Evolutionary conservation across 169 alveolate species (phyloP), one percentile per base, ranked within the genome.

Genomic region (Cryptosporidium tyzzeri): DNA sequence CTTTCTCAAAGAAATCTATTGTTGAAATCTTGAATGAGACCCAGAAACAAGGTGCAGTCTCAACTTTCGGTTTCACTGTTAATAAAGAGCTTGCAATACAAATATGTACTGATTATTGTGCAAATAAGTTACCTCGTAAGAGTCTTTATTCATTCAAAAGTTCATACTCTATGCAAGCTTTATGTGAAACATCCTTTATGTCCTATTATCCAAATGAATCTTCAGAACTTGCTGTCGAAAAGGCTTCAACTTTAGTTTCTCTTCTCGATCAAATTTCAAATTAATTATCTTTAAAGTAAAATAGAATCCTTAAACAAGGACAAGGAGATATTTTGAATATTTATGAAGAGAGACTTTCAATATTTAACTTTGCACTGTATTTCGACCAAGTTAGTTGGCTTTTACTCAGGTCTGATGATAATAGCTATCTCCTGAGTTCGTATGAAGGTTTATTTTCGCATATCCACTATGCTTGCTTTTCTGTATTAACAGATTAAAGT

Each of bases 31-130:
- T 80, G 48, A 80, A n/a, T 16, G 73, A 62, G 16, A 35, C 75
- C 12, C 89, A 80, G 35, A 80, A 50, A 29, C 74, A 65, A 18
- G 74, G 74, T 31, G 89, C 75, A 37, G 23, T 80, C 7, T 62
- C 89, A 23, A 80, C 89, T 14, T 80, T 61, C 44, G 89, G 89
- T 9, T 26, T 80, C 16, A 62, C 75, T 10, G 21, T 80, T 37
- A 80, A 80, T 65, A 35, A 59, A 14, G 68, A 59, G 14, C 45
- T 80, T 5, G 89, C 89, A 44, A 41, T 80, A 14, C 62, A 41
- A 7, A 59, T 80, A 2, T 80, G 89, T 31, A 37, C 26, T 59
- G 89, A 67, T 26, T 80, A 80, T 23, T 80, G 61, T 23, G n/a
- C 80, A 6, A 31, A 80, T 31, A 80, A 65, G 45, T n/a, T 51